phyloP scores from a whole-genome alignment of 768 basidiomycete species.

The Amanita fuliginea region DNA sequence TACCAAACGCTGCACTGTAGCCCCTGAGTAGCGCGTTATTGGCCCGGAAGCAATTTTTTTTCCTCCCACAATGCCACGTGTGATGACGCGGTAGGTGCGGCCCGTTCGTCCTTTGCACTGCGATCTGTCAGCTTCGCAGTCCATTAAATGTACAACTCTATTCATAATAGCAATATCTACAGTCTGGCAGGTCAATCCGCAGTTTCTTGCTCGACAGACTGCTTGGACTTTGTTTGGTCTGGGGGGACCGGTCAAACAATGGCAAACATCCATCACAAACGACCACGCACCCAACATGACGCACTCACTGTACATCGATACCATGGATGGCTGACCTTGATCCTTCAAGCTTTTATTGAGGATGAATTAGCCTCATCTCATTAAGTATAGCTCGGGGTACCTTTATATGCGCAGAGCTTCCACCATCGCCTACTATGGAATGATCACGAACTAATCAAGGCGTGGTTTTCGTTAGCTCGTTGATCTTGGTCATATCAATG shows the following conservation, averaged over 20 bases:
- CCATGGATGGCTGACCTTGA: background rate
- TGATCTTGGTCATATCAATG: background rate
- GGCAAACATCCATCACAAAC: background rate
- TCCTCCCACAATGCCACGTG: slow-evolving; percentile 16
- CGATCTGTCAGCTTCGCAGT: background rate
- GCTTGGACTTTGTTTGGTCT: background rate
- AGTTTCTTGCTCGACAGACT: too few relatives aligned
- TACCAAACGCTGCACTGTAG: slow-evolving; percentile 6
- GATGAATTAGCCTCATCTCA: background rate
- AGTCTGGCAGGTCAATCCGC: too few relatives aligned
- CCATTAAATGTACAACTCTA: background rate
- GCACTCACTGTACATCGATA: background rate
- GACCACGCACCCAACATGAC: background rate
- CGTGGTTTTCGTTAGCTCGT: background rate
- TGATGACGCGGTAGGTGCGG: background rate
- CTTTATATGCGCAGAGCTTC: background rate
- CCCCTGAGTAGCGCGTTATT: slow-evolving; percentile 15
- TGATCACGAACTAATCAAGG: background rate
- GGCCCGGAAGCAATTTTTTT: slow-evolving; percentile 16
- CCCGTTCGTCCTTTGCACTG: background rate
- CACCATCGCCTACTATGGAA: background rate
- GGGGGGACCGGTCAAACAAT: background rate
- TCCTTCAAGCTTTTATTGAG: background rate
- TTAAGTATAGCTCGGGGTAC: background rate
- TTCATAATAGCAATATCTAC: background rate